Evolutionary conservation across 495 filamentous ascomycete species (phyloP).

Genomic region (Penicillium turbatum): DNA sequence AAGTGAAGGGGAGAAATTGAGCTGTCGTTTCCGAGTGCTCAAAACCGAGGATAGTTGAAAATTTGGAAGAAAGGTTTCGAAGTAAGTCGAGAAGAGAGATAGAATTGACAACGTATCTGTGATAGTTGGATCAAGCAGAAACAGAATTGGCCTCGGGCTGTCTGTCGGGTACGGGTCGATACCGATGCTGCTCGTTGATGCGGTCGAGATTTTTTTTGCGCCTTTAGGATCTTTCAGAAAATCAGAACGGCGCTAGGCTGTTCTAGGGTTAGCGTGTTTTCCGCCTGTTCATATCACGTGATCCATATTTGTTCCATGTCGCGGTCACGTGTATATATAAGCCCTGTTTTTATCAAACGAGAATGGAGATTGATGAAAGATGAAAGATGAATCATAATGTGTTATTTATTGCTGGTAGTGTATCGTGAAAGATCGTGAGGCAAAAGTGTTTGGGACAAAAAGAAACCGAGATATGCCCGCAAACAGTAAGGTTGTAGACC

Average conservation of each 20-base stretch:
- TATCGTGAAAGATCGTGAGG: too few species aligned
- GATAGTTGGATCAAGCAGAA: conserved; percentile 20
- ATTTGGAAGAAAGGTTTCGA: conserved; percentile 13
- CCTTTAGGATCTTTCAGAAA: conserved; percentile 46
- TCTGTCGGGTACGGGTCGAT: conserved; percentile 32
- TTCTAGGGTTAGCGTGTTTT: conserved; percentile 22
- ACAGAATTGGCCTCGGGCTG: conserved; percentile 24
- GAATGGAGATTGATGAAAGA: not conserved
- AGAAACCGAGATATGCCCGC: too few species aligned
- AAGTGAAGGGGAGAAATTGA: conserved; percentile 18
- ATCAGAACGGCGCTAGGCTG: conserved; percentile 39
- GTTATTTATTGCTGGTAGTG: too few species aligned
- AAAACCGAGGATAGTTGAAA: conserved; percentile 18
- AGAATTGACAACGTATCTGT: conserved; percentile 11
- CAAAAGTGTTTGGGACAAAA: too few species aligned
- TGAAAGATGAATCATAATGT: too few species aligned
- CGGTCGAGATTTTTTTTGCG: conserved; percentile 45
- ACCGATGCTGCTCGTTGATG: conserved; percentile 43
- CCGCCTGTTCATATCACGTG: conserved; percentile 30
- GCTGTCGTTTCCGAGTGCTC: conserved; percentile 25
- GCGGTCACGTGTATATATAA: conserved; percentile 33
- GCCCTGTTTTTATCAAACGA: conserved; percentile 22
- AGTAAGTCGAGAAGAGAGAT: conserved; percentile 14
- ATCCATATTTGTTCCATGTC: conserved; percentile 8
- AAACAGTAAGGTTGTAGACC: too few species aligned